Evolutionary conservation across 441 rosid species (phyloP), one percentile per base, ranked within the genome.

Genomic region (Croton laevigatus): DNA sequence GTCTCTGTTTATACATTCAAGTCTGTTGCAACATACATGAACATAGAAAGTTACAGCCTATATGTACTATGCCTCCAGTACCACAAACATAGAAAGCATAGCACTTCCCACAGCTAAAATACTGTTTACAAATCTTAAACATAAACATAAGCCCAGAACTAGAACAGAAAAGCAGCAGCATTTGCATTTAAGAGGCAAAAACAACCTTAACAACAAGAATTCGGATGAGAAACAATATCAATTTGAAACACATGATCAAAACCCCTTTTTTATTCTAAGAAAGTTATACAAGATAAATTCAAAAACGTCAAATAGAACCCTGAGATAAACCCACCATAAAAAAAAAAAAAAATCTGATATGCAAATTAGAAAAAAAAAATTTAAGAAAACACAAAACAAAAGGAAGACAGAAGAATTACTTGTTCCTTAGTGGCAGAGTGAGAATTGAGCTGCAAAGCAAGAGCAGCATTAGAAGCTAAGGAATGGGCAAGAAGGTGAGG

Each of bases 401-500:
- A 40, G 40, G 45, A n/a, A 27, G 45, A 57, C 19, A 13, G 54
- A 59, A 3, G 46, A 16, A 55, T 49, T 69, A 83, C 96, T 84
- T 91, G 97, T 77, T 94, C 91, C 71, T 91, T 90, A 62, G 97
- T 94, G 70, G 98, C 79, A 48, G 97, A 88, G 77, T 94, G 98
- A 69, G 98, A 84, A 75, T 90, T 93, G 73, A 94, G 80, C 83
- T 94, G 98, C 74, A 87, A 90, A 62, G 96, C 89, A 68, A 94
- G 87, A 58, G 95, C 97, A 3, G 93, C 97, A 70, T 85, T 86
- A 77, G 95, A 94, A 55, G 97, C 97, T 68, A 94, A 80, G 55
- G 97, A 94, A 80, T 90, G 97, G 52, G 98, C 97, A 40, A 81
- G 94, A 60, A 94, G 91, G 81, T 91, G 89, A 76, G 97, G 97